Base-by-base conservation (phyloP, 2,329 filamentous ascomycete genomes). In the Ophiocordyceps camponoti-rufipedis region DNA sequence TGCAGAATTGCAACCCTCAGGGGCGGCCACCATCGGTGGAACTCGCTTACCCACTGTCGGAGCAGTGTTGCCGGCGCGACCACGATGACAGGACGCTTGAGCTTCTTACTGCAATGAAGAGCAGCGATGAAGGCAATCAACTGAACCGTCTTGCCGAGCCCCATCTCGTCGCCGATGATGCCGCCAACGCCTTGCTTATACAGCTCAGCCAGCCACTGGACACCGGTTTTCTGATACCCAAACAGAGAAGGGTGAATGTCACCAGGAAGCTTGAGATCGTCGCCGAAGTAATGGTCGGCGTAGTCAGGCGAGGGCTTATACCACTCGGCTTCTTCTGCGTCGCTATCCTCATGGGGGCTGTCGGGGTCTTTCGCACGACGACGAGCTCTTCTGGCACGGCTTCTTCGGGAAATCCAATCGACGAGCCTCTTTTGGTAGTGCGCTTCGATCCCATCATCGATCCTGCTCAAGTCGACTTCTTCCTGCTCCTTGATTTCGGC, bases 11-110 rank as follows among this genome's bases (percentile, higher is more conserved):
- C 94, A 5, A 98, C 91, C 40, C 93, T 77, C 31, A 98, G 69
- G n/a, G 91, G 82, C n/a, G 91, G 91, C 93, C 93, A 98, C 93
- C 93, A 98, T 12, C 82, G 79, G 62, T 98, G 93, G 54, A 98
- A 96, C 57, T 98, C 91, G 51, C 93, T 94, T 12, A 95, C 91
- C 91, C 91, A 98, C 59, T 98, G 91, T 49, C 86, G 83, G 66
- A 98, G 80, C 23, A 98, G 82, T 0, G 91, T 98, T 4, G 89
- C 89, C 2, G 91, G 91, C 44, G 87, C 88, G 4, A 98, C 87
- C 8, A 98, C 75, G 48, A 98, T 85, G 41, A 93, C 79, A 0
- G 91, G 91, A 48, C 85, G 85, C 19, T 74, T 75, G 19, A 96
- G 73, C 55, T 80, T 84, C 53, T 82, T 84, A 62, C 87, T 96